Percentiles rank a stretch among this genome's conserved stretches.
Evolutionary conservation across 768 basidiomycete species (phyloP).

Genomic region (Dacryopinax spathularia): DNA sequence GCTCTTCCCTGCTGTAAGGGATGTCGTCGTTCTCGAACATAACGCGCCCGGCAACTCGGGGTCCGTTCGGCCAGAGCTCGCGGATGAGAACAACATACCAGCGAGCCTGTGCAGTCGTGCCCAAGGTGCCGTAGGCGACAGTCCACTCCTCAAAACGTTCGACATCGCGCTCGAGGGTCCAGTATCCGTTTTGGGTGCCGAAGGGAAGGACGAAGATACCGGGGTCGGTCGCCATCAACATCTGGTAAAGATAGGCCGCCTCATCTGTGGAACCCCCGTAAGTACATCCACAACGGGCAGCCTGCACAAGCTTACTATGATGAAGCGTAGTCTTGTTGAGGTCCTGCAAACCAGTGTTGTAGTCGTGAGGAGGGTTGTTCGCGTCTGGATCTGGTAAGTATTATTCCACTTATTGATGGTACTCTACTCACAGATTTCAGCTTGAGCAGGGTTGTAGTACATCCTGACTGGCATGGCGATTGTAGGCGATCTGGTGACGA

Average conservation of each 20-base stretch:
- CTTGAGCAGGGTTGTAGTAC: too few species aligned
- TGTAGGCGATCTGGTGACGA: too few species aligned
- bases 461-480: too few species aligned
- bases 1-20: not conserved
- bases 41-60: not conserved
- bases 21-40: conserved; percentile 3
- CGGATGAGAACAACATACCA: not conserved
- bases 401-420: not conserved
- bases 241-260: not conserved
- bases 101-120: not conserved
- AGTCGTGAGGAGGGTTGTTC: not conserved
- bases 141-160: not conserved
- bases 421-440: not conserved
- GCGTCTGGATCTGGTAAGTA: too few species aligned
- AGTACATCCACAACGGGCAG: not conserved
- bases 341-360: not conserved
- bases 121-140: not conserved
- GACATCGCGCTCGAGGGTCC: not conserved
- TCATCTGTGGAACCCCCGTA: not conserved
- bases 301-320: not conserved
- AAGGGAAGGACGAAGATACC: not conserved
- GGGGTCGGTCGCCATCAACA: not conserved
- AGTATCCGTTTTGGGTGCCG: not conserved
- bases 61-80: not conserved
- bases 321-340: not conserved